Evolutionary conservation across 305 asterid genomes (phyloP), one percentile per base, ranked within the genome.

Genomic region (Fraxinus latifolia): DNA sequence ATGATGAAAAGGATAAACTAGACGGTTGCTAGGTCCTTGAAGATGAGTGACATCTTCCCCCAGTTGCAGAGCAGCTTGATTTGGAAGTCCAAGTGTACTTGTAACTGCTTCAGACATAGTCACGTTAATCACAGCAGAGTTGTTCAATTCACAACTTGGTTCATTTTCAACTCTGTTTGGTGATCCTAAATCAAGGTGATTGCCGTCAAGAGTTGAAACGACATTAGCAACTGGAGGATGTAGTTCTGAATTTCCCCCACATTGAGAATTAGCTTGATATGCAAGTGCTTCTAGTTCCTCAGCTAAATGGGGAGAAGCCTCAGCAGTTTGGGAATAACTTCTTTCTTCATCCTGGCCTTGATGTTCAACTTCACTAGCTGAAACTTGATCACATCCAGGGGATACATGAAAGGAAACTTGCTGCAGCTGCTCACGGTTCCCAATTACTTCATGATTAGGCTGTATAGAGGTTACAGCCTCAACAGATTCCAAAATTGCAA

Each of bases 41-140:
- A 79, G 36, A 76, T 58, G 47, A 83, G 74, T 75, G 36, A 58
- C 77, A 81, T 81, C 86, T 29, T 78, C 76, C 55, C 82, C 88
- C 71, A 82, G 42, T 36, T 77, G 93, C 60, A 53, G 77, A 67
- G 80, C 80, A 85, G 83, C 83, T 79, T 78, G 90, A 87, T 85
- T 86, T 72, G 84, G 84, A 77, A 7, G 85, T 76, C 83, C 92
- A 55, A 77, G 76, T 42, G 84, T 77, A 84, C 81, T 78, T 68
- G 62, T 62, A 74, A 60, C 86, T 77, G 37, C 85, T 44, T 36
- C 89, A 27, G 86, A 27, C 31, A 78, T 55, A 73, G 84, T 73
- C 76, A 74, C 83, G 81, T 71, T 87, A 76, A 74, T 83, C 80
- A 71, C 89, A 77, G 85, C 78, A 84, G 74, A 79, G 39, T 65